Evolutionary conservation across 306 rosid species (phyloP).

Genomic region (Alnus rubra): DNA sequence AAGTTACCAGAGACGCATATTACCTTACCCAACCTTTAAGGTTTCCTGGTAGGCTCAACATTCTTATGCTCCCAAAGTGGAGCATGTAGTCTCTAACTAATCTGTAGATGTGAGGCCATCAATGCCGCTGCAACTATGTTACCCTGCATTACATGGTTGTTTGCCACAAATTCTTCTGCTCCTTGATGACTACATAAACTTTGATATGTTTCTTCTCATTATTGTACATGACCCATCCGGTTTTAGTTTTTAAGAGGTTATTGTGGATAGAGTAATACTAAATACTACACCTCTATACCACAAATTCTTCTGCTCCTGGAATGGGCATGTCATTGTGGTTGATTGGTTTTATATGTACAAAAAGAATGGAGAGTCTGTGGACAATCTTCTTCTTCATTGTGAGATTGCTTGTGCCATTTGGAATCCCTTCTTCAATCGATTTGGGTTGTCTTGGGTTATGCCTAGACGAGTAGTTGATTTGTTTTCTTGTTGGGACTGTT

Average conservation of each 20-base stretch:
- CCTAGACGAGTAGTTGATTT: too few species aligned
- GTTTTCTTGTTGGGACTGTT: too few species aligned
- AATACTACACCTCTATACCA: too few species aligned
- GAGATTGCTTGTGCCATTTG: too few species aligned
- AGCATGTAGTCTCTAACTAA: neutral
- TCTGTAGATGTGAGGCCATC: neutral
- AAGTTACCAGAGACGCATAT: neutral
- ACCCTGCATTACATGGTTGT: neutral
- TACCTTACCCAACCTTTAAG: neutral
- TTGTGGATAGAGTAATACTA: neutral
- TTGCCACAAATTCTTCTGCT: neutral
- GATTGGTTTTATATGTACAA: too few species aligned
- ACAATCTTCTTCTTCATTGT: too few species aligned
- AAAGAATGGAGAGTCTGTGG: too few species aligned
- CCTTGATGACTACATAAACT: neutral
- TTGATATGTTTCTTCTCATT: neutral
- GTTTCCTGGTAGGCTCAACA: neutral
- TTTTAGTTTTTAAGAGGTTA: neutral
- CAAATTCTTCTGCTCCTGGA: too few species aligned
- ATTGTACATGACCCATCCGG: neutral
- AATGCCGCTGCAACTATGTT: neutral
- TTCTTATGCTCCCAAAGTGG: neutral
- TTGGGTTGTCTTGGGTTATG: too few species aligned
- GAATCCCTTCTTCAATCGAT: too few species aligned
- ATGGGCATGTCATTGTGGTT: too few species aligned